These are phyloP conservation scores for Fagus crenata DNA, from an alignment of 306 rosid species.

Conservation along the genomic window DNA sequence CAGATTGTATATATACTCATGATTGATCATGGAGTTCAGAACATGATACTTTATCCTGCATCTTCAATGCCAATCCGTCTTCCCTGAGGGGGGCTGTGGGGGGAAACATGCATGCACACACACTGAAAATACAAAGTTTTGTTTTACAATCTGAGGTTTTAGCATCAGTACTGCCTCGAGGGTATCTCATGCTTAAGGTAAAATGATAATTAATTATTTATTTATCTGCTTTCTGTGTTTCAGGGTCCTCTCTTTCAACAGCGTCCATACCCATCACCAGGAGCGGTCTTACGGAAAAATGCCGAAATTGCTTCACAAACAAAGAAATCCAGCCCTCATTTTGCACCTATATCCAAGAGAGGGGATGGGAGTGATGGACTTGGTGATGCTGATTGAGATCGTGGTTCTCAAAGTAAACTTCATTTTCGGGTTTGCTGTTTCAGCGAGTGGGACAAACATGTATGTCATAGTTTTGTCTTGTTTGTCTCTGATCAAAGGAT, in stretches of 20 bases:
- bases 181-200: slow-evolving; percentile 17
- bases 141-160: background rate
- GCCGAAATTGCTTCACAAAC: slow-evolving; percentile 85
- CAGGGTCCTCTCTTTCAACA: slow-evolving; percentile 99
- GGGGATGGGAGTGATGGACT: slow-evolving; percentile 99
- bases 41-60: background rate
- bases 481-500: slow-evolving; percentile 21
- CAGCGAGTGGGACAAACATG: slow-evolving; percentile 25
- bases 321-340: slow-evolving; percentile 65
- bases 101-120: background rate
- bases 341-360: slow-evolving; percentile 75
- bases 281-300: slow-evolving; percentile 89
- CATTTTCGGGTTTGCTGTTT: slow-evolving; percentile 18
- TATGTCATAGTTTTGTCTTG: slow-evolving; percentile 17
- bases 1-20: background rate
- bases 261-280: slow-evolving; percentile 99
- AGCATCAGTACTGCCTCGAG: slow-evolving; percentile 8
- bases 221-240: slow-evolving; percentile 34
- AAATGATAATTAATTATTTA: background rate
- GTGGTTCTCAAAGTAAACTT: slow-evolving; percentile 9
- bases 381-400: slow-evolving; percentile 85
- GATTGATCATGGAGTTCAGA: background rate
- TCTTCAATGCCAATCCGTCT: background rate
- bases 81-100: background rate
- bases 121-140: background rate